Conservation (phyloP, 2,329 filamentous ascomycete species). For the Endocalyx cinctus region DNA sequence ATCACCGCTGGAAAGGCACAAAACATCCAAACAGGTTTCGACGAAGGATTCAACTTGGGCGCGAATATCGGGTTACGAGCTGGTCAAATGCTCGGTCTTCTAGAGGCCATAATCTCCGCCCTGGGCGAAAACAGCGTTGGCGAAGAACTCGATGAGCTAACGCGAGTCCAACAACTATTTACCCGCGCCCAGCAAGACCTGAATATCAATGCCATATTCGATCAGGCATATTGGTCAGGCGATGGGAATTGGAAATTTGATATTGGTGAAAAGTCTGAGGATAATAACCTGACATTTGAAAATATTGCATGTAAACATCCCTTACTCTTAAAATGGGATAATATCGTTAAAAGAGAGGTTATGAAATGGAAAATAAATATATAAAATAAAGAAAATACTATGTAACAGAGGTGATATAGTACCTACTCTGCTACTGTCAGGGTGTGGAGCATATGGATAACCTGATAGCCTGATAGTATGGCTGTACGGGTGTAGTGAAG, state of each 20-base stretch:
- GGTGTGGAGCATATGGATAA: too few relatives aligned
- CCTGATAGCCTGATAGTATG: too few relatives aligned
- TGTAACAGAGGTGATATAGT: too few relatives aligned
- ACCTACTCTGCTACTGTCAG: too few relatives aligned
- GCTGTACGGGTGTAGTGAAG: too few relatives aligned
- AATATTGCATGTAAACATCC: slow-evolving; percentile 67
- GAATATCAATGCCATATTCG: slow-evolving; percentile 58
- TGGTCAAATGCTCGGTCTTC: slow-evolving; percentile 69
- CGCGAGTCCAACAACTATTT: slow-evolving; percentile 31
- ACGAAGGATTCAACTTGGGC: slow-evolving; percentile 83
- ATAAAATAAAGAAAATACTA: too few relatives aligned
- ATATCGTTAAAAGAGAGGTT: slow-evolving; percentile 36
- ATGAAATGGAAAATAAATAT: slow-evolving; percentile 27
- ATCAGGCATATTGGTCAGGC: slow-evolving; percentile 58
- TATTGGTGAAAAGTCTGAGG: slow-evolving; percentile 31
- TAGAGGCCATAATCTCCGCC: slow-evolving; percentile 65
- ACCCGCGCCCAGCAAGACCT: slow-evolving; percentile 55
- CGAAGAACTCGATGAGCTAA: slow-evolving; percentile 9
- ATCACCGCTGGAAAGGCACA: slow-evolving; percentile 69
- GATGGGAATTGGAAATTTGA: slow-evolving; percentile 70
- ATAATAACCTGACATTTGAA: slow-evolving; percentile 38
- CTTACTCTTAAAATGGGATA: slow-evolving; percentile 58
- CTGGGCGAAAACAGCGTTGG: slow-evolving; percentile 26
- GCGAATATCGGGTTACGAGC: slow-evolving; percentile 71
- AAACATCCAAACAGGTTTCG: slow-evolving; percentile 82